Evolutionary conservation across 2,329 filamentous ascomycete species (phyloP).

Genomic region (Colletotrichum sp.): DNA sequence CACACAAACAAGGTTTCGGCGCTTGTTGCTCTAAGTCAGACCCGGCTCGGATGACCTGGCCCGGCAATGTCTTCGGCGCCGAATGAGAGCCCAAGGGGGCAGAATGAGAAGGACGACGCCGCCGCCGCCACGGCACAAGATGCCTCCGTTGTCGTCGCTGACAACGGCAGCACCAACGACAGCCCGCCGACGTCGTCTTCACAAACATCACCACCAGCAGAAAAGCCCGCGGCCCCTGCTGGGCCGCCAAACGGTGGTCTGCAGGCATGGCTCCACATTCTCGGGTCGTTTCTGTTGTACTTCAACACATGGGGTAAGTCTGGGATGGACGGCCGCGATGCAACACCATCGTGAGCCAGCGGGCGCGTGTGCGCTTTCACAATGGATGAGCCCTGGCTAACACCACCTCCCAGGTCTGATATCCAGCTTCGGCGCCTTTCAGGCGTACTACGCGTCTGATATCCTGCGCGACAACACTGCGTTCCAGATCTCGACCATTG

Average conservation of each 20-base stretch:
- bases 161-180: background rate
- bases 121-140: background rate
- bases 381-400: background rate
- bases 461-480: constrained; percentile 1
- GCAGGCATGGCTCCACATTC: constrained; percentile 54
- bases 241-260: constrained; percentile 27
- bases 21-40: background rate
- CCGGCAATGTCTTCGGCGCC: background rate
- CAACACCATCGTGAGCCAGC: background rate
- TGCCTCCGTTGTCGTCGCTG: background rate
- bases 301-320: constrained; percentile 42
- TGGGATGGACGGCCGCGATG: background rate
- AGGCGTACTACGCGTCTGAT: constrained; percentile 53
- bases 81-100: background rate
- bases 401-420: constrained; percentile 31
- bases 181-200: constrained; percentile 1
- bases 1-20: background rate
- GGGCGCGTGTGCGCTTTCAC: background rate
- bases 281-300: constrained; percentile 51
- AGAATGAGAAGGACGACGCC: background rate
- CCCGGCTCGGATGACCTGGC: background rate
- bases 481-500: constrained; percentile 46
- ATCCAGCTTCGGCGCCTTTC: constrained; percentile 56
- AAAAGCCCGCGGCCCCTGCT: background rate
- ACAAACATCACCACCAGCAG: background rate